Conservation (phyloP, 2,329 filamentous ascomycete genomes). For the Periconia sp. region DNA sequence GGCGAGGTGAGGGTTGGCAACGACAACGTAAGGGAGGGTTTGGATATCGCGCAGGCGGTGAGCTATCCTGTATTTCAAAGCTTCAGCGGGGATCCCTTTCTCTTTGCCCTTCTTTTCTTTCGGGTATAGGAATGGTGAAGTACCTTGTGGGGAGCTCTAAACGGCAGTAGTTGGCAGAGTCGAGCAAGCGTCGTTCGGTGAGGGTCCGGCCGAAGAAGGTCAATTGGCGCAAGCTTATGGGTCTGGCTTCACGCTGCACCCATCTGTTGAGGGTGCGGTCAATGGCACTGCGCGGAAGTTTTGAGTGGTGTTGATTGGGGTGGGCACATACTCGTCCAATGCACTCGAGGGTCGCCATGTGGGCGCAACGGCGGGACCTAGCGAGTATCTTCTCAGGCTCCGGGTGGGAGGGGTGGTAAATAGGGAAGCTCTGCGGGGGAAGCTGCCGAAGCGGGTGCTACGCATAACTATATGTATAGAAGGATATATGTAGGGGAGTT, state of each 20-base stretch:
- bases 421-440: slow-evolving; percentile 12
- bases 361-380: slow-evolving; percentile 46
- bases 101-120: neutral
- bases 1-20: slow-evolving; percentile 91
- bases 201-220: slow-evolving; percentile 96
- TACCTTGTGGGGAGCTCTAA: slow-evolving; percentile 87
- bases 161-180: slow-evolving; percentile 95
- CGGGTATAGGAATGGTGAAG: neutral
- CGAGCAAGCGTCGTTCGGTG: slow-evolving; percentile 84
- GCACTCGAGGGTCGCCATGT: slow-evolving; percentile 61
- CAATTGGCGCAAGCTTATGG: slow-evolving; percentile 94
- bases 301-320: slow-evolving; percentile 13
- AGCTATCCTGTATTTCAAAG: slow-evolving; percentile 64
- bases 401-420: neutral
- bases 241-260: slow-evolving; percentile 87
- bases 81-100: slow-evolving; percentile 12
- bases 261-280: slow-evolving; percentile 60
- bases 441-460: slow-evolving; percentile 4
- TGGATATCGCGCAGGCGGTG: slow-evolving; percentile 98
- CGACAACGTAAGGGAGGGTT: slow-evolving; percentile 89
- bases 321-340: slow-evolving; percentile 57
- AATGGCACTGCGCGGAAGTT: neutral
- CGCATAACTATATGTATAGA: neutral
- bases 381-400: slow-evolving; percentile 13
- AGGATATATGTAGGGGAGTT: too few species aligned